A percentile compares a stretch with the other conserved stretches of the same genome.
Evolutionary conservation across 257 asterid species (phyloP).

Genomic region (Solanum bukasovii): DNA sequence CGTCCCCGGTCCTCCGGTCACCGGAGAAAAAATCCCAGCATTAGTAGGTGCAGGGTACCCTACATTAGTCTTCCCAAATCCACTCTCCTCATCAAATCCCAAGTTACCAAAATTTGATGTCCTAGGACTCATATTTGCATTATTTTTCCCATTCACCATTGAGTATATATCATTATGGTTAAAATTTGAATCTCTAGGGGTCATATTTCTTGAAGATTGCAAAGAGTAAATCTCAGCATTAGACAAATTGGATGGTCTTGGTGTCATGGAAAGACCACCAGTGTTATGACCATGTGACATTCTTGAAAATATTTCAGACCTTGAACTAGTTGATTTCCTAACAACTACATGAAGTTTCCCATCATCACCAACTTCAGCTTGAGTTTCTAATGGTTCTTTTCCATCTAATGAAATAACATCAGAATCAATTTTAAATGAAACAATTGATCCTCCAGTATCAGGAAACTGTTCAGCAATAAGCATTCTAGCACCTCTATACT

Average conservation of each 20-base stretch:
- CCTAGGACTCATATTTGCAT: constrained; percentile 29
- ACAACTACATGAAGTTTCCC: constrained; percentile 64
- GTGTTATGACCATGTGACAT: constrained; percentile 26
- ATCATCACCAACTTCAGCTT: constrained; percentile 57
- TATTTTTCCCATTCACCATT: constrained; percentile 37
- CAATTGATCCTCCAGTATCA: constrained; percentile 46
- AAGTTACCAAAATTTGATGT: constrained; percentile 35
- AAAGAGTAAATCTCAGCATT: constrained; percentile 62
- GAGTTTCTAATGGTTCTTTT: constrained; percentile 45
- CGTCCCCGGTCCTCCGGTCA: background rate
- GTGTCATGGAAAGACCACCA: constrained; percentile 42
- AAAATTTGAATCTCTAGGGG: constrained; percentile 55
- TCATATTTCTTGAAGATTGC: constrained; percentile 56
- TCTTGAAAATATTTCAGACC: constrained; percentile 46
- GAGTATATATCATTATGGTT: constrained; percentile 46
- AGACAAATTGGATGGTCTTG: constrained; percentile 50
- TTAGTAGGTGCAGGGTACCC: constrained; percentile 8
- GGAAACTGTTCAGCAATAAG: constrained; percentile 68
- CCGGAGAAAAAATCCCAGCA: constrained; percentile 3
- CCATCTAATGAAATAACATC: constrained; percentile 55
- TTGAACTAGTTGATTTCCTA: constrained; percentile 45
- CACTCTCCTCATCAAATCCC: constrained; percentile 46
- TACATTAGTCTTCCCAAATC: background rate
- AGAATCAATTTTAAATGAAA: constrained; percentile 52
- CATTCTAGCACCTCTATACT: constrained; percentile 53